A percentile compares a stretch with the other conserved stretches of the same genome.
phyloP scores from a whole-genome alignment of 2,329 filamentous ascomycete species.

The Sphaceloma murrayae region DNA sequence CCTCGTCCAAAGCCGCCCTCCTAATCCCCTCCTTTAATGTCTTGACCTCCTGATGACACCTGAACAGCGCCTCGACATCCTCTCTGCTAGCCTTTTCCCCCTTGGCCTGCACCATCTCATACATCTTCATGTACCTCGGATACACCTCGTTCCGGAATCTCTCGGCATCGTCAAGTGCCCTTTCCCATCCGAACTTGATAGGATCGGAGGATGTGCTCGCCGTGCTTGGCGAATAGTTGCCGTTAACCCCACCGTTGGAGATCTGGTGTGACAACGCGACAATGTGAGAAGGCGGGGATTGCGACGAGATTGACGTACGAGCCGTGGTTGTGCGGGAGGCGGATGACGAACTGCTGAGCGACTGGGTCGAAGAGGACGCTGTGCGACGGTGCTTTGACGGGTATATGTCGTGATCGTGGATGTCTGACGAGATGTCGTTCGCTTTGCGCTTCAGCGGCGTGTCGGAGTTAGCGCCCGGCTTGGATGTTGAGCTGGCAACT shows the following conservation, averaged over 20 bases:
- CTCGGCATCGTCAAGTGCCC: conserved; percentile 34
- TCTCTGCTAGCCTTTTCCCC: conserved; percentile 28
- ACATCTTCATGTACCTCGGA: conserved; percentile 47
- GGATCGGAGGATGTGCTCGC: conserved; percentile 23
- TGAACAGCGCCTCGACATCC: conserved; percentile 45
- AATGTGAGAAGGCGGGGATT: conserved; percentile 12
- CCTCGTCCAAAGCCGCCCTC: conserved; percentile 25
- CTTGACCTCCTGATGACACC: conserved; percentile 45
- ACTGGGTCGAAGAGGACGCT: conserved; percentile 26
- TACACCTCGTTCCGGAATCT: conserved; percentile 49
- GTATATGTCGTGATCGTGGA: conserved; percentile 21
- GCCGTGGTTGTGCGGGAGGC: conserved; percentile 17
- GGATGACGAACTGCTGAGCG: conserved; percentile 18
- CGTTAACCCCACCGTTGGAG: conserved; percentile 16
- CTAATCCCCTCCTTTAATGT: conserved; percentile 50
- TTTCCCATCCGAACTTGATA: conserved; percentile 25
- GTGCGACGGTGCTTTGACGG: conserved; percentile 28
- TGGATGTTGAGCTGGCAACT: not conserved
- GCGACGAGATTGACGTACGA: conserved; percentile 9
- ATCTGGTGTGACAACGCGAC: not conserved
- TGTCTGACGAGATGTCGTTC: conserved; percentile 28
- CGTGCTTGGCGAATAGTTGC: conserved; percentile 19
- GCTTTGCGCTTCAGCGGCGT: conserved; percentile 38
- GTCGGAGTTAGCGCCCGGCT: conserved; percentile 22
- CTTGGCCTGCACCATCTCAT: conserved; percentile 38